These are phyloP conservation scores for Forsythia suspensa DNA, from an alignment of 257 asterid genomes.

Conservation along the genomic window DNA sequence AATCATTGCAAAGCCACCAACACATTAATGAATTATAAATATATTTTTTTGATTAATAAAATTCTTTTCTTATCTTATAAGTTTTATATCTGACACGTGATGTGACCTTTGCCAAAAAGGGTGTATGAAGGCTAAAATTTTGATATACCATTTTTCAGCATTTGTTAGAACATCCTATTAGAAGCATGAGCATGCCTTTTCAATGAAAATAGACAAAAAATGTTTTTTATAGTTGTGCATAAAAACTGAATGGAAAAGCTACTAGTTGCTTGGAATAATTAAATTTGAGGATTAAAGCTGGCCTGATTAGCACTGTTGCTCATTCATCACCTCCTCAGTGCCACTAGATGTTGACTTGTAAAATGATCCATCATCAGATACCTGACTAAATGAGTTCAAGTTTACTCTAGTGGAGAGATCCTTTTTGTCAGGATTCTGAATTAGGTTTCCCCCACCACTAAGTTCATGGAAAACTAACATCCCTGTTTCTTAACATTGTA, in stretches of 20 bases:
- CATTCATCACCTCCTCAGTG: conserved; percentile 1
- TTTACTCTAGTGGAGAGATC: not conserved
- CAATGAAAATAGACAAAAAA: not conserved
- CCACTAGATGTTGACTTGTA: conserved; percentile 16
- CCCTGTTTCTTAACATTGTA: not conserved
- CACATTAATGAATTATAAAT: not conserved
- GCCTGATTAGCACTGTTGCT: conserved; percentile 4
- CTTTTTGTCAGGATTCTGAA: not conserved
- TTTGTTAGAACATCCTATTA: conserved; percentile 9
- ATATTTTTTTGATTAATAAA: not conserved
- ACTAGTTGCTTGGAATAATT: not conserved
- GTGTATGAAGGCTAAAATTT: not conserved
- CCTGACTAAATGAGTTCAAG: not conserved
- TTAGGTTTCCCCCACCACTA: not conserved
- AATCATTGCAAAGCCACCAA: not conserved
- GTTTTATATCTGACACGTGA: not conserved
- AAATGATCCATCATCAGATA: not conserved
- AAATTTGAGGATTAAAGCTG: conserved; percentile 1
- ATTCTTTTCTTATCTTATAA: not conserved
- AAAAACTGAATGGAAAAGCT: conserved; percentile 5
- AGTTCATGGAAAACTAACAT: not conserved
- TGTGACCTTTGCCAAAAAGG: not conserved
- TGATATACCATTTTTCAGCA: not conserved
- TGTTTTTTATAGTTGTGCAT: not conserved
- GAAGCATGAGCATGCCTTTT: not conserved